Evolutionary conservation across 805 yeast species (phyloP).

Genomic region (Candida tibetensis): DNA sequence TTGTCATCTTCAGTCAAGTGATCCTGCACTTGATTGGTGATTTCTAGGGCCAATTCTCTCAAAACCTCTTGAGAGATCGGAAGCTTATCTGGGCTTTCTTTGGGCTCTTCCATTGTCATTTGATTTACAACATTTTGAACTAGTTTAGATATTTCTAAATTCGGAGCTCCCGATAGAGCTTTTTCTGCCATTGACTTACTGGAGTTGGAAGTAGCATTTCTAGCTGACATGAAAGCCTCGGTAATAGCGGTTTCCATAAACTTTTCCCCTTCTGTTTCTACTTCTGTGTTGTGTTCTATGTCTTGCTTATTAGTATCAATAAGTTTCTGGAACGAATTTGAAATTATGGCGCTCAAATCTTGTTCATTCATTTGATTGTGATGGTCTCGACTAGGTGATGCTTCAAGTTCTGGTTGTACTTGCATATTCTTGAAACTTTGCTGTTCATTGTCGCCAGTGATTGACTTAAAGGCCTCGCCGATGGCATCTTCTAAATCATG

Average conservation of each 20-base stretch:
- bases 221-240: conserved; percentile 27
- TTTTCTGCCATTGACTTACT: neutral
- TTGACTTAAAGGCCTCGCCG: conserved; percentile 14
- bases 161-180: conserved; percentile 1
- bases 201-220: neutral
- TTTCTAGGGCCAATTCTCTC: conserved; percentile 29
- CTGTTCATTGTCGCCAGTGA: neutral
- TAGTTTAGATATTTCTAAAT: conserved; percentile 19
- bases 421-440: too few species aligned
- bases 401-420: too few species aligned
- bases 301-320: conserved; percentile 5
- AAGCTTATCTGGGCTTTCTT: conserved; percentile 2
- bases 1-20: conserved; percentile 18
- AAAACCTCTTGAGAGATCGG: conserved; percentile 22
- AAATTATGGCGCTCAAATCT: conserved; percentile 10
- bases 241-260: conserved; percentile 26
- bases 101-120: conserved; percentile 14
- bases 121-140: conserved; percentile 28
- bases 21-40: conserved; percentile 29
- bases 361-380: conserved; percentile 8
- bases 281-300: neutral
- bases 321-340: conserved; percentile 10
- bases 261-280: conserved; percentile 4
- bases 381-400: neutral
- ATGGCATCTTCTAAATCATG: conserved; percentile 17